A percentile compares a stretch with the other conserved stretches of the same genome.
phyloP scores from a whole-genome alignment of 495 filamentous ascomycete species.

The Hyaloscypha variabilis region DNA sequence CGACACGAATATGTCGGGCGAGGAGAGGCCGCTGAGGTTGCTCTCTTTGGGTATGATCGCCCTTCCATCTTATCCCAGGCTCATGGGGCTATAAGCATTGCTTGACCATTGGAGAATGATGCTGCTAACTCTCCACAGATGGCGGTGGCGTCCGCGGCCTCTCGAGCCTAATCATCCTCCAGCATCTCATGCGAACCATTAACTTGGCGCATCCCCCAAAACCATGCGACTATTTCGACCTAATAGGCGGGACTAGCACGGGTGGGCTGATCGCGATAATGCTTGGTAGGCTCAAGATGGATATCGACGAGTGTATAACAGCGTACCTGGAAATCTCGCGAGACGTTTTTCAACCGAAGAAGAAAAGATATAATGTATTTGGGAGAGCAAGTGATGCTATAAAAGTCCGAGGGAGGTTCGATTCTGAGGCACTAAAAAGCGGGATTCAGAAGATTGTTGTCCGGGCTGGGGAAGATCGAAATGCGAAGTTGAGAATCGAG shows the following conservation, averaged over 20 bases:
- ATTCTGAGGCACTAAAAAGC: no score
- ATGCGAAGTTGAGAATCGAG: not conserved
- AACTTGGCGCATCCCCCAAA: slow-evolving; percentile 44
- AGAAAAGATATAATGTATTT: no score
- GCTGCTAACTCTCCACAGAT: slow-evolving; percentile 45
- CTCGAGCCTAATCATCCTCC: slow-evolving; percentile 53
- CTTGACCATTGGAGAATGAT: slow-evolving; percentile 2
- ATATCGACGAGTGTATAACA: slow-evolving; percentile 25
- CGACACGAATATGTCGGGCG: not conserved
- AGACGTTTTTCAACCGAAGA: no score
- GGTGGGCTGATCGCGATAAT: slow-evolving; percentile 35
- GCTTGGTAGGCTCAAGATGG: slow-evolving; percentile 28
- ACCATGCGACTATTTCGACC: slow-evolving; percentile 53
- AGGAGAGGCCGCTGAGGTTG: not conserved
- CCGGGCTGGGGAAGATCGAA: no score
- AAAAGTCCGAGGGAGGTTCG: no score
- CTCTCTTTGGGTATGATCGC: not conserved
- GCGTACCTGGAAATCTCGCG: slow-evolving; percentile 7
- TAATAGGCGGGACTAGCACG: slow-evolving; percentile 43
- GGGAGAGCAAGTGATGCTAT: no score
- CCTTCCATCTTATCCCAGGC: no score
- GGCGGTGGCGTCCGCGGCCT: slow-evolving; percentile 61
- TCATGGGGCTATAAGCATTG: no score
- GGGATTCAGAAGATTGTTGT: no score
- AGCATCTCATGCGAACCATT: slow-evolving; percentile 46